Evolutionary conservation across 805 yeast species (phyloP).

Genomic region (Dipodascopsis tothii): DNA sequence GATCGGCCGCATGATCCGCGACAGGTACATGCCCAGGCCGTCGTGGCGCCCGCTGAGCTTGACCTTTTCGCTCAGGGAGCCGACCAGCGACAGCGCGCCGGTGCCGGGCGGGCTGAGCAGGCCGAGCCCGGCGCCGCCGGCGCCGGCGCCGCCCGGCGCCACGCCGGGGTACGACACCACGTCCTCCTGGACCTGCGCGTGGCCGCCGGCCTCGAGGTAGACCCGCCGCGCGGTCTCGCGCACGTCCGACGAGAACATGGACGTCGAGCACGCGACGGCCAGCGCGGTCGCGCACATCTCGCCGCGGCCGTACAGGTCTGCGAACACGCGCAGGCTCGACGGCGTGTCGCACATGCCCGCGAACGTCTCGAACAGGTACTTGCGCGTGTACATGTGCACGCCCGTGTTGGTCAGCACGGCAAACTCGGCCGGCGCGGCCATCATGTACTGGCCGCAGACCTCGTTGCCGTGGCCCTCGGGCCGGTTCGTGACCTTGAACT

Average conservation of each 20-base stretch:
- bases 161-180: not conserved
- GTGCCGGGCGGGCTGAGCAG: too few relatives aligned
- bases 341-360: slow-evolving; percentile 60
- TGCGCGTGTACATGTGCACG: slow-evolving; percentile 63
- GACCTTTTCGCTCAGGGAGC: slow-evolving; percentile 39
- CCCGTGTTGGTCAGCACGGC: slow-evolving; percentile 80
- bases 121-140: not conserved
- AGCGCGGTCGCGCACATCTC: slow-evolving; percentile 88
- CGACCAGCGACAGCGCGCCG: slow-evolving; percentile 10
- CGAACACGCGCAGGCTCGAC: slow-evolving; percentile 48
- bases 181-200: slow-evolving; percentile 29
- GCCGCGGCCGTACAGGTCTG: slow-evolving; percentile 71
- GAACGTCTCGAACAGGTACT: slow-evolving; percentile 73
- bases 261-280: slow-evolving; percentile 56
- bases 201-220: slow-evolving; percentile 34
- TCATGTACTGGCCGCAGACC: slow-evolving; percentile 76
- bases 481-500: slow-evolving; percentile 61
- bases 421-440: slow-evolving; percentile 51
- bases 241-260: slow-evolving; percentile 24
- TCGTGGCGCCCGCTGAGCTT: slow-evolving; percentile 84
- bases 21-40: slow-evolving; percentile 70
- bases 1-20: slow-evolving; percentile 67
- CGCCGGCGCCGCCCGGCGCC: not conserved
- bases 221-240: slow-evolving; percentile 31
- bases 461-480: slow-evolving; percentile 81